Evolutionary conservation across 768 basidiomycete genomes (phyloP).

Genomic region (Chalciporus chontae): DNA sequence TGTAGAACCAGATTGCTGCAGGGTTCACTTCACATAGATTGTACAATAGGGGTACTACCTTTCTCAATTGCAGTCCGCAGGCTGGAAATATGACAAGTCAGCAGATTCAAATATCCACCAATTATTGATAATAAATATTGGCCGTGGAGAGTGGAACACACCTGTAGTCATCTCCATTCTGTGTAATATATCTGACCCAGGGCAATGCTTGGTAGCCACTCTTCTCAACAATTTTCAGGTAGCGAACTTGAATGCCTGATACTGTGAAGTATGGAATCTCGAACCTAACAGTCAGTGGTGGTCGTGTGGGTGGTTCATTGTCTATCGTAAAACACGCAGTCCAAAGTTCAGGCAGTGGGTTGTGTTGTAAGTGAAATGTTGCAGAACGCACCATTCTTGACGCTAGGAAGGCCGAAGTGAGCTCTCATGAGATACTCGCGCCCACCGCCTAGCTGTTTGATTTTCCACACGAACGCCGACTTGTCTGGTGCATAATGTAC

Average conservation of each 20-base stretch:
- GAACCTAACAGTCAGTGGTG: slow-evolving; percentile 95
- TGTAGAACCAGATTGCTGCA: too few relatives aligned
- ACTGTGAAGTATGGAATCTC: slow-evolving; percentile 99
- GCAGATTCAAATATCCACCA: neutral
- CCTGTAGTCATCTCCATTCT: slow-evolving; percentile 92
- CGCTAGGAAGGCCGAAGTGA: slow-evolving; percentile 94
- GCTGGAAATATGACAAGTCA: slow-evolving; percentile 30
- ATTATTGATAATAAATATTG: neutral
- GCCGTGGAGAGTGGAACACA: slow-evolving; percentile 29
- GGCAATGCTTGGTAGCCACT: slow-evolving; percentile 95
- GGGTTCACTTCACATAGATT: slow-evolving; percentile 13
- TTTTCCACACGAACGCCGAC: slow-evolving; percentile 98
- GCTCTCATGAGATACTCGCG: slow-evolving; percentile 98
- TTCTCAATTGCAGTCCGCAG: slow-evolving; percentile 74
- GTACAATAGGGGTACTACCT: slow-evolving; percentile 60
- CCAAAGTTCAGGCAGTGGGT: slow-evolving; percentile 34
- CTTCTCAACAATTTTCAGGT: slow-evolving; percentile 98
- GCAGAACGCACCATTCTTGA: slow-evolving; percentile 69
- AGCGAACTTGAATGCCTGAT: slow-evolving; percentile 95
- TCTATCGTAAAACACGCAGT: slow-evolving; percentile 46
- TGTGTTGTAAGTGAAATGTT: neutral
- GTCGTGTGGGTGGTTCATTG: slow-evolving; percentile 65
- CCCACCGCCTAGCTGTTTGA: slow-evolving; percentile 94
- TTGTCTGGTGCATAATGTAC: slow-evolving; percentile 98
- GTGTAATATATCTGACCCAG: slow-evolving; percentile 94